Evolutionary conservation across 371 early-diverging fungal species (phyloP), one percentile per base, ranked within the genome.

Genomic region (Funneliformis caledonium): DNA sequence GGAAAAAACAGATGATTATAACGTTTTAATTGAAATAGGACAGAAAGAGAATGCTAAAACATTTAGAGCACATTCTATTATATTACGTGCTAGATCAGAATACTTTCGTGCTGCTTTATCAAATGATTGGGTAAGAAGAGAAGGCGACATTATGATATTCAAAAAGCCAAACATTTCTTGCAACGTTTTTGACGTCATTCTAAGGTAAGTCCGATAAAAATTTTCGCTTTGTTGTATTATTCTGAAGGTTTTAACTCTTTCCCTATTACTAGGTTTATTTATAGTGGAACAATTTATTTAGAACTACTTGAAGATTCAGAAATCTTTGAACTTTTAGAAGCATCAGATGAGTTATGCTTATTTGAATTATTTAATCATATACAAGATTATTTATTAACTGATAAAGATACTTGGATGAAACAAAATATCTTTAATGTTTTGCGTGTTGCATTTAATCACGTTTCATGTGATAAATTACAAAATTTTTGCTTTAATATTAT

Each of bases 261-360:
- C 16, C 4, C 6, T 33, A 16, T 14, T 14, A 19, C 22, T 68
- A 78, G 78, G n/a, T 78, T 68, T 67, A 78, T 78, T 33, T 78
- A 78, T 56, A 52, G 69, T 19, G 78, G 78, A 33, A 68, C 50
- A 31, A 33, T 78, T 62, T 50, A 31, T 56, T 48, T 78, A n/a
- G 69, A 78, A 47, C 48, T 50, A 22, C 42, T 62, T 9, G 56
- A 78, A 43, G 69, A 43, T 48, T 45, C 14, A 26, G 45, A 37
- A 10, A 70, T 70, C 14, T 45, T 74, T 74, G 48, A 56, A 52
- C 42, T 74, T 26, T 14, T 74, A 56, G 52, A 33, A 26, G 74
- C 56, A 14, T 22, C 26, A 22, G 52, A 56, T 74, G 74, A 74
- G 16, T 31, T 74, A 33, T 26, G 42, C 12, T 11, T 74, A 12